Evolutionary conservation across 73 alveolate genomes (phyloP), one percentile per base, ranked within the genome.

Genomic region (Paramecium sexaurelia): DNA sequence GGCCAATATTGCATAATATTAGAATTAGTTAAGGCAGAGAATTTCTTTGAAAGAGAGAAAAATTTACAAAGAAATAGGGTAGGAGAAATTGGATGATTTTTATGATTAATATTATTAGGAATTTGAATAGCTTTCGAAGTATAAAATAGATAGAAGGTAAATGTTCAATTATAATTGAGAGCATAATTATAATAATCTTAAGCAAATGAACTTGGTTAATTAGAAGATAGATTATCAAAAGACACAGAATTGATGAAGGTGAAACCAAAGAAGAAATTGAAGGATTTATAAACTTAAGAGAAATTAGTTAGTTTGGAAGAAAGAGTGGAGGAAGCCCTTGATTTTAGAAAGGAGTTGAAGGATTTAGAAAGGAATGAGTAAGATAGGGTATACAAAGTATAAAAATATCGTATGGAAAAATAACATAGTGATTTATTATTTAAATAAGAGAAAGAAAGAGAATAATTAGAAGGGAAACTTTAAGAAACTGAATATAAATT

Each of bases 311-410:
- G 98, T 11, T 92, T 95, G 75, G 97, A 96, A 92, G 99, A 97
- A 92, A 96, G 99, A 94, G 95, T 97, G 2, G 99, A 97, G 93
- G 99, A 97, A 92, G 99, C 99, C 24, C 93, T 97, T 73, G 96
- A 97, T 85, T 97, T 95, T 75, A 93, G 99, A 85, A 97, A 97
- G 78, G 99, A 97, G 71, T 88, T 97, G 2, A 96, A 95, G 55
- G 95, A 94, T 56, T 78, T 97, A 17, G 98, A 95, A 55, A 94
- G 85, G 39, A 91, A 95, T 89, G 99, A 97, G 85, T 96, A 96
- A 41, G 94, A 86, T 47, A 92, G 99, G 94, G 95, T 97, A 13
- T 98, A 95, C 66, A 95, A 96, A 69, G 93, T 96, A 24, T 95
- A 97, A 89, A 75, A 93, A 45, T 96, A 97, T 71, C 92, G 94